Conservation (phyloP, 2,329 filamentous ascomycete genomes). For the Aspergillus sp. region DNA sequence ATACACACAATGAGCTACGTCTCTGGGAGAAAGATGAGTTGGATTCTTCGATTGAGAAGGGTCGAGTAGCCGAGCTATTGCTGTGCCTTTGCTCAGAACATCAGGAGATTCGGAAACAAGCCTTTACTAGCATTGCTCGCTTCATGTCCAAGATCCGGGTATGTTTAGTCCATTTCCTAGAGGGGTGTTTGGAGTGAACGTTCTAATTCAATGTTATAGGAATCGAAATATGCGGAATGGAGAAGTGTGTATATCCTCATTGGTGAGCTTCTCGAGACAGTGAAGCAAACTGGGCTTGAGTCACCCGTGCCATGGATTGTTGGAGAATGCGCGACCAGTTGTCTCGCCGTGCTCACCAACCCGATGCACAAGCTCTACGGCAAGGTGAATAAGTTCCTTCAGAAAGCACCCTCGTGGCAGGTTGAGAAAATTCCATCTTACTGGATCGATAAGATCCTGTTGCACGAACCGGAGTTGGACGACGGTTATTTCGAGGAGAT, state of each 20-base stretch:
- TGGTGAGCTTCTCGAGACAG: conserved; percentile 76
- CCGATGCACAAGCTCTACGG: conserved; percentile 80
- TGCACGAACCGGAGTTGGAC: conserved; percentile 70
- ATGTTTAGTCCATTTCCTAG: conserved; percentile 10
- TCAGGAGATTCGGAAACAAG: conserved; percentile 74
- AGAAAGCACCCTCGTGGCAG: conserved; percentile 73
- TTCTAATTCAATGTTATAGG: conserved; percentile 35
- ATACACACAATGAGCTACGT: conserved; percentile 45
- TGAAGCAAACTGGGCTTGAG: conserved; percentile 52
- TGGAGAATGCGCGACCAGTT: conserved; percentile 70
- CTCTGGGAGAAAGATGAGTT: conserved; percentile 74
- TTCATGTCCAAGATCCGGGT: conserved; percentile 51
- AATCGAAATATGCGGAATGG: conserved; percentile 70
- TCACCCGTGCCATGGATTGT: conserved; percentile 69
- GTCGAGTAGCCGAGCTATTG: conserved; percentile 66
- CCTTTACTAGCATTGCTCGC: conserved; percentile 41
- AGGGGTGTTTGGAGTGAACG: conserved; percentile 10
- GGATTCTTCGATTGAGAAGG: conserved; percentile 76
- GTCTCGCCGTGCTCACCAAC: conserved; percentile 67
- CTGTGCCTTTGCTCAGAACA: conserved; percentile 74
- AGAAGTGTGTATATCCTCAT: conserved; percentile 76
- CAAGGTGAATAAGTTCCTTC: conserved; percentile 82
- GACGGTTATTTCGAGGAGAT: conserved; percentile 71
- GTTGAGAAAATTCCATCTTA: conserved; percentile 54
- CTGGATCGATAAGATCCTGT: conserved; percentile 67